Evolutionary conservation across 768 basidiomycete species (phyloP).

Genomic region (Chalciporus piperatus): DNA sequence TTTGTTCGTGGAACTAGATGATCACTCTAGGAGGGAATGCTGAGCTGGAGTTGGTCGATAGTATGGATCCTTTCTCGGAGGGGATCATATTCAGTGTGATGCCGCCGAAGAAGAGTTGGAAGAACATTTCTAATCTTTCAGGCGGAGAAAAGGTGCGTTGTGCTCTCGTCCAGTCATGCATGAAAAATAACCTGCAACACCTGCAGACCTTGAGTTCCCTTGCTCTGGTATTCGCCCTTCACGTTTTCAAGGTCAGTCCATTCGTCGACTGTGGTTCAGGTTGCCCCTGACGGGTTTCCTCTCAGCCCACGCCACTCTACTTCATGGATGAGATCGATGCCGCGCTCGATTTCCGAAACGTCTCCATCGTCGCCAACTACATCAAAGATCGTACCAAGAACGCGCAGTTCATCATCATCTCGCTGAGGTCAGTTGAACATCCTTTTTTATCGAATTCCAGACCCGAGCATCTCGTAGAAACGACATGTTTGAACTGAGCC

Average conservation of each 20-base stretch:
- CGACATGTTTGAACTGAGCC: slow-evolving; percentile 97
- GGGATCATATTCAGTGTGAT: slow-evolving; percentile 98
- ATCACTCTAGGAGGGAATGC: slow-evolving; percentile 98
- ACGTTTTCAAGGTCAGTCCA: no score
- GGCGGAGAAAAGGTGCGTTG: slow-evolving; percentile 92
- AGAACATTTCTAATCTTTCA: slow-evolving; percentile 95
- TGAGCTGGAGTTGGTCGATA: slow-evolving; percentile 95
- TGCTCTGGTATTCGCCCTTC: no score
- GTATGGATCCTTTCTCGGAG: slow-evolving; percentile 98
- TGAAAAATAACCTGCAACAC: neutral
- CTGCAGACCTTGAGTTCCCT: slow-evolving; percentile 80
- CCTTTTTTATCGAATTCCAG: neutral
- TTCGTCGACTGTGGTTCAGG: no score
- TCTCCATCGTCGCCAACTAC: no score
- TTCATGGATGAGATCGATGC: no score
- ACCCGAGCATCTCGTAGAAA: slow-evolving; percentile 46
- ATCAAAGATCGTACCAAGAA: no score
- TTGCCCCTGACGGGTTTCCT: no score
- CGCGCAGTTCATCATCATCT: slow-evolving; percentile 98
- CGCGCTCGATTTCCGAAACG: no score
- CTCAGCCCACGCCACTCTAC: no score
- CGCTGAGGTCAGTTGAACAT: slow-evolving; percentile 60
- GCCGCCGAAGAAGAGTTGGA: slow-evolving; percentile 99
- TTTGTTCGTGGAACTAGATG: slow-evolving; percentile 58
- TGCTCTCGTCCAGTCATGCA: neutral